A percentile compares a stretch with the other conserved stretches of the same genome.
phyloP scores from a whole-genome alignment of 306 rosid species.

The Medicago arabica region DNA sequence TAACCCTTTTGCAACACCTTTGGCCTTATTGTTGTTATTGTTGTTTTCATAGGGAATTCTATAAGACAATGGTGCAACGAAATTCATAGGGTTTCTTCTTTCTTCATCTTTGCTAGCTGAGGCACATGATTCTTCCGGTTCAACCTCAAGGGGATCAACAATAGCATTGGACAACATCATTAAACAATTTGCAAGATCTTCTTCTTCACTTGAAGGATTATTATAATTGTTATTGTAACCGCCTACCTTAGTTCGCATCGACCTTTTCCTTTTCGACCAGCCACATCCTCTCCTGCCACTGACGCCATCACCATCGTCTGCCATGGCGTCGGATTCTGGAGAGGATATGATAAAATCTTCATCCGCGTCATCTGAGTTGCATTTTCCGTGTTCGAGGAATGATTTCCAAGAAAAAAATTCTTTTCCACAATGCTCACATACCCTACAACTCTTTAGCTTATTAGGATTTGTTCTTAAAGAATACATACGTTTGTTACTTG shows the following conservation, averaged over 20 bases:
- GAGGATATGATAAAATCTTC: conserved; percentile 61
- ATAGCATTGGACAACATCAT: conserved; percentile 88
- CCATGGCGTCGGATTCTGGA: conserved; percentile 59
- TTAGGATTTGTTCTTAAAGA: conserved; percentile 88
- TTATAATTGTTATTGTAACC: conserved; percentile 50
- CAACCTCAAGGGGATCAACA: conserved; percentile 58
- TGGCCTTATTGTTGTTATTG: conserved; percentile 45
- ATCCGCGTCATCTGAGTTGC: conserved; percentile 64
- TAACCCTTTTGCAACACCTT: conserved; percentile 61
- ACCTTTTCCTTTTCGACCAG: conserved; percentile 84
- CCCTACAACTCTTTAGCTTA: conserved; percentile 74
- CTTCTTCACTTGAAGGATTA: conserved; percentile 86
- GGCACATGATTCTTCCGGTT: conserved; percentile 84
- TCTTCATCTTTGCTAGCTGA: conserved; percentile 83
- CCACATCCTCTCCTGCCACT: conserved; percentile 48
- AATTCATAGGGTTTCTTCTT: conserved; percentile 55
- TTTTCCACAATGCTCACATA: conserved; percentile 83
- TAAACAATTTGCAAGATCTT: conserved; percentile 84
- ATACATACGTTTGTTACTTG: conserved; percentile 78
- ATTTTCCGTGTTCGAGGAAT: conserved; percentile 88
- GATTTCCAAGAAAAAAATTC: conserved; percentile 88
- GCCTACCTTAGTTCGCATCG: conserved; percentile 68
- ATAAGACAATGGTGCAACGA: conserved; percentile 57
- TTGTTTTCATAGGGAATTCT: conserved; percentile 39
- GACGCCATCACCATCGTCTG: conserved; percentile 34